A percentile compares a stretch with the other conserved stretches of the same genome.
These are phyloP conservation scores for Aspergillus fijiensis DNA, from an alignment of 2,329 filamentous ascomycete species.

Conservation along the genomic window DNA sequence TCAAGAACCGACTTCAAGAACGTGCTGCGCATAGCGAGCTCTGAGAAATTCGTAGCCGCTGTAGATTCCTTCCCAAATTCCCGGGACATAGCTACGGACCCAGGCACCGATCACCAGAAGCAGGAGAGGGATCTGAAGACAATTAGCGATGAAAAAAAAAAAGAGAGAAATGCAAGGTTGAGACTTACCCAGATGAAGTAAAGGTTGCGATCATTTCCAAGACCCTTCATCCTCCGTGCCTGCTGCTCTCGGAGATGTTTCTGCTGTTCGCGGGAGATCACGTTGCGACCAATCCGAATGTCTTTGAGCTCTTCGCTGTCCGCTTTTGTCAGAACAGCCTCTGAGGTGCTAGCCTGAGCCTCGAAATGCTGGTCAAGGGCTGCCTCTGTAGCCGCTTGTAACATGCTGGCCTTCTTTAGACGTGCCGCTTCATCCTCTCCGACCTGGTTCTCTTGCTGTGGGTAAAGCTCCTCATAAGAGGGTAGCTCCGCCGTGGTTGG, in stretches of 20 bases:
- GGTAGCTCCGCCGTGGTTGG: constrained; percentile 61
- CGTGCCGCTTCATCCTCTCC: constrained; percentile 36
- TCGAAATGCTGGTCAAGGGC: constrained; percentile 48
- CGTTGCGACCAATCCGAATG: constrained; percentile 44
- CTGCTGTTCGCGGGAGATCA: constrained; percentile 47
- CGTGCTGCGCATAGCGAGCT: constrained; percentile 35
- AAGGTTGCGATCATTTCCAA: constrained; percentile 52
- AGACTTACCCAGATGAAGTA: constrained; percentile 55
- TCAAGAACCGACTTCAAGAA: constrained; percentile 34
- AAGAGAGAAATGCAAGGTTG: not conserved
- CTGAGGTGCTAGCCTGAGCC: constrained; percentile 28
- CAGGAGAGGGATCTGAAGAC: constrained; percentile 47
- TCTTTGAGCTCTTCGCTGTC: constrained; percentile 41
- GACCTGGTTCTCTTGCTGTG: constrained; percentile 40
- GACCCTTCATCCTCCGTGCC: constrained; percentile 49
- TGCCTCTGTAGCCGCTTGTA: constrained; percentile 46
- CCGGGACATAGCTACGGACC: constrained; percentile 45
- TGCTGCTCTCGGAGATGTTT: constrained; percentile 49
- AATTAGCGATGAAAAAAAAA: constrained; percentile 22
- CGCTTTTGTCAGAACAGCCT: constrained; percentile 18
- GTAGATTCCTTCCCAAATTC: constrained; percentile 41
- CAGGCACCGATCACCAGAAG: constrained; percentile 48
- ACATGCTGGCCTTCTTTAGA: constrained; percentile 44
- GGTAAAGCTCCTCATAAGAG: constrained; percentile 77
- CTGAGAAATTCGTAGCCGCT: constrained; percentile 42